Evolutionary conservation across 768 basidiomycete species (phyloP).

Genomic region (Myochromella boudieri): DNA sequence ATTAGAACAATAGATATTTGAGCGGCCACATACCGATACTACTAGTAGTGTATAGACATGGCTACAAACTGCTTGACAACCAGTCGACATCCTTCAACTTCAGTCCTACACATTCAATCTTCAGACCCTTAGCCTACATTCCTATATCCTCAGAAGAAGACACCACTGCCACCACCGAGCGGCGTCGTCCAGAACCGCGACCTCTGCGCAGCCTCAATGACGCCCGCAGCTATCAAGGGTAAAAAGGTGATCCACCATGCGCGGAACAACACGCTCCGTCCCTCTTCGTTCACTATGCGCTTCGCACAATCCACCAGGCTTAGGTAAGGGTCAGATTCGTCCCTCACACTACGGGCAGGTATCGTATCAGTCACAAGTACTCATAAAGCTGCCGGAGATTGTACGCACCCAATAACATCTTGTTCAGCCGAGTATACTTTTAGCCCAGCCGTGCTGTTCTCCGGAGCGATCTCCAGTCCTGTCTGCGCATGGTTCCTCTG

Average conservation of each 20-base stretch:
- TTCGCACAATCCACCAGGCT: slow-evolving; percentile 72
- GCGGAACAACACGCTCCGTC: slow-evolving; percentile 65
- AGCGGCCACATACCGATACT: no score
- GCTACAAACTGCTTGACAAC: no score
- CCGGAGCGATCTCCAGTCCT: slow-evolving; percentile 61
- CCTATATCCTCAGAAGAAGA: no score
- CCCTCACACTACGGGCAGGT: slow-evolving; percentile 58
- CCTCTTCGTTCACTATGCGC: slow-evolving; percentile 76
- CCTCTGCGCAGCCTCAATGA: not conserved
- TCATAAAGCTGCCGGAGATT: not conserved
- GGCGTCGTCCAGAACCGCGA: no score
- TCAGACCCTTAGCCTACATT: no score
- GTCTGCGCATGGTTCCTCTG: slow-evolving; percentile 76
- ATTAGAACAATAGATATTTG: no score
- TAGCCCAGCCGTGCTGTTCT: no score
- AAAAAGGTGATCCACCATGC: slow-evolving; percentile 79
- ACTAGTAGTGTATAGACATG: no score
- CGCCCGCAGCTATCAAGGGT: slow-evolving; percentile 7
- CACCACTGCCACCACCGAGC: no score
- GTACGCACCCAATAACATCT: slow-evolving; percentile 13
- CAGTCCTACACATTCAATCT: no score
- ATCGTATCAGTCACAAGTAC: slow-evolving; percentile 7
- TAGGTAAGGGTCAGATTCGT: slow-evolving; percentile 73
- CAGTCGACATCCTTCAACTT: no score
- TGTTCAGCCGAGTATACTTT: slow-evolving; percentile 8